phyloP scores from a whole-genome alignment of 2,329 filamentous ascomycete species.

The Ascochyta clinopodiicola region DNA sequence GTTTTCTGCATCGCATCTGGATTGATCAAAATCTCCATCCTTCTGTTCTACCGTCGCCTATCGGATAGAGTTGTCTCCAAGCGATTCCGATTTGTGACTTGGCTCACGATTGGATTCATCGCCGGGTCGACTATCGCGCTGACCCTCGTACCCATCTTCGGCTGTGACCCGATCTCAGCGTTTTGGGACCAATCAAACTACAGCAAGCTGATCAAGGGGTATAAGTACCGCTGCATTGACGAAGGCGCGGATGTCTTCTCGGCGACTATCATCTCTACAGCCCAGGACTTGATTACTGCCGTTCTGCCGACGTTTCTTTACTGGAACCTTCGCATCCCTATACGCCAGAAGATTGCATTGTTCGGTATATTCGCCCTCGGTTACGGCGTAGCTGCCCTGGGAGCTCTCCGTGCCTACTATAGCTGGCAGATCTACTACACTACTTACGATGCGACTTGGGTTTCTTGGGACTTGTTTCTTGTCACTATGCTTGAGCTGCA shows the following conservation, averaged over 20 bases:
- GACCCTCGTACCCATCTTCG: constrained; percentile 36
- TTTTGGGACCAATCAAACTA: constrained; percentile 40
- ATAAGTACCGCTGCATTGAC: constrained; percentile 41
- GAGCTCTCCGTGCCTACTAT: constrained; percentile 34
- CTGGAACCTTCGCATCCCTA: constrained; percentile 39
- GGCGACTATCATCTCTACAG: constrained; percentile 35
- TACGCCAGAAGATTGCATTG: constrained; percentile 38
- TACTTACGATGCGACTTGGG: constrained; percentile 42
- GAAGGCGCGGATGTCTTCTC: constrained; percentile 40
- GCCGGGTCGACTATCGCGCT: constrained; percentile 34
- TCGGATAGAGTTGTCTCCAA: constrained; percentile 35
- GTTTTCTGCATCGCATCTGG: constrained; percentile 38
- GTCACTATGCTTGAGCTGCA: constrained; percentile 37
- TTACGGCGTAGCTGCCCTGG: constrained; percentile 35
- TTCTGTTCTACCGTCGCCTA: constrained; percentile 41
- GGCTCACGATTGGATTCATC: constrained; percentile 39
- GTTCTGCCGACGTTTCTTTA: constrained; percentile 41
- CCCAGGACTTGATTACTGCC: constrained; percentile 41
- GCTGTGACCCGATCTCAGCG: constrained; percentile 39
- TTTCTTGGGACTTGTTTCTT: constrained; percentile 27
- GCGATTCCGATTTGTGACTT: constrained; percentile 32
- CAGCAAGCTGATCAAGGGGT: constrained; percentile 25
- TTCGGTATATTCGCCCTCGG: constrained; percentile 44
- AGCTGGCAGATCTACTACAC: constrained; percentile 37
- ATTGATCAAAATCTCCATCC: constrained; percentile 43